Base-by-base conservation (phyloP, 2,329 filamentous ascomycete species). In the Penicillium sp. region DNA sequence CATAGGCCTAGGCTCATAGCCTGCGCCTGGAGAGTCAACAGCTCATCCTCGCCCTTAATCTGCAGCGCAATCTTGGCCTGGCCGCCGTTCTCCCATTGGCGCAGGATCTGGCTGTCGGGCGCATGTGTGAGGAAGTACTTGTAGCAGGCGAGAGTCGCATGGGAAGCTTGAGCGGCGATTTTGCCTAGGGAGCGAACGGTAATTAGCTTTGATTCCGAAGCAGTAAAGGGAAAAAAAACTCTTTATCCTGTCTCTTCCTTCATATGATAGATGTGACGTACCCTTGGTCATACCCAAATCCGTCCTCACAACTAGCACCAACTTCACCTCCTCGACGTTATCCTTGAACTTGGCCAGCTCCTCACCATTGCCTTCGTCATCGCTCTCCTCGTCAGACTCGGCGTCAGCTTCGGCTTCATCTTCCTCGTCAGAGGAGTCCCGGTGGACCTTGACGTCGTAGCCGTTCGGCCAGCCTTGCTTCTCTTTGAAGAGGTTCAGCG, bases 251-350 rank as follows among this genome's bases (percentile, higher is more conserved):
- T 33, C 31, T 33, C 13, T 14, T 16, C 16, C 31, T 33, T 16
- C 13, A 33, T 11, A 10, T n/a, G 9, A 6, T 22, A 22, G 10
- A 41, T 43, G 58, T 52, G 47, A 73, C 80, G 43, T 80, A 95
- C 93, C 93, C 79, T 96, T 98, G 10, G 90, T 95, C 95, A 99
- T 99, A 68, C 93, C 93, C 68, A 99, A 77, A 78, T 99, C 95
- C 19, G 91, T 96, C 71, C 95, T 81, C 54, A 98, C 93, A 4
- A 96, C 91, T 33, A 99, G 80, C 14, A 97, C 91, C 56, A 98
- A 81, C 79, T 98, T 98, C 80, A 93, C 96, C 75, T 97, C 93
- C 75, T 97, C 93, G 13, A 71, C 73, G 59, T 84, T 86, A 9
- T 74, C 78, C 68, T 77, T 76, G 69, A 78, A 79, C 59, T 72